Evolutionary conservation across 495 filamentous ascomycete species (phyloP).

Genomic region (Aspergillus ellipticus): DNA sequence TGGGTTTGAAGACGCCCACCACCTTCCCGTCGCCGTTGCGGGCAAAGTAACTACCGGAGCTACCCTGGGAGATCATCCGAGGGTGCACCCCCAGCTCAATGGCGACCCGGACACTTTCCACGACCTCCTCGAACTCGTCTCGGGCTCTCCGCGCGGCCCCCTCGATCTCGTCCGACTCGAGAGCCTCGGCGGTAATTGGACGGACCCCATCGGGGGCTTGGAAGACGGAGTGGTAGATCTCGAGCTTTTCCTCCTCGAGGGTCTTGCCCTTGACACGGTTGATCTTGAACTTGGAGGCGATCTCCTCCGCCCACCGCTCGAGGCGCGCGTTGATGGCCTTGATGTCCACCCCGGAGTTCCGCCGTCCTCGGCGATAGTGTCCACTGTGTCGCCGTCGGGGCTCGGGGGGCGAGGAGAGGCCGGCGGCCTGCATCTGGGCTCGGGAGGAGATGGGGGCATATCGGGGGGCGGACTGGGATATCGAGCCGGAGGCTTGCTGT

Average conservation of each 20-base stretch:
- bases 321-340: slow-evolving; percentile 97
- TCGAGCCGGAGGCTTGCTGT: slow-evolving; percentile 52
- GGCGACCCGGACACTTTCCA: slow-evolving; percentile 84
- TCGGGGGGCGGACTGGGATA: slow-evolving; percentile 59
- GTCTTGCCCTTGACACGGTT: slow-evolving; percentile 69
- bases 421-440: slow-evolving; percentile 46
- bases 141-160: slow-evolving; percentile 60
- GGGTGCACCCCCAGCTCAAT: slow-evolving; percentile 93
- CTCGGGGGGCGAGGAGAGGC: slow-evolving; percentile 34
- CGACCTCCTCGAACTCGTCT: slow-evolving; percentile 77
- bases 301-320: slow-evolving; percentile 97
- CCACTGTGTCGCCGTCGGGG: slow-evolving; percentile 45
- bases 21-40: slow-evolving; percentile 86
- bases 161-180: slow-evolving; percentile 58
- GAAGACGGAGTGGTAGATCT: slow-evolving; percentile 97
- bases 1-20: slow-evolving; percentile 97
- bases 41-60: slow-evolving; percentile 97
- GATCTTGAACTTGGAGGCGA: slow-evolving; percentile 95
- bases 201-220: slow-evolving; percentile 81
- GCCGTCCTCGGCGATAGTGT: slow-evolving; percentile 53
- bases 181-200: slow-evolving; percentile 69
- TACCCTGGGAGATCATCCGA: slow-evolving; percentile 92
- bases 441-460: slow-evolving; percentile 63
- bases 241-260: slow-evolving; percentile 77
- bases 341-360: slow-evolving; percentile 92